These are phyloP conservation scores for Thermothelomyces thermophilus DNA, from an alignment of 2,329 filamentous ascomycete genomes.

Conservation along the genomic window DNA sequence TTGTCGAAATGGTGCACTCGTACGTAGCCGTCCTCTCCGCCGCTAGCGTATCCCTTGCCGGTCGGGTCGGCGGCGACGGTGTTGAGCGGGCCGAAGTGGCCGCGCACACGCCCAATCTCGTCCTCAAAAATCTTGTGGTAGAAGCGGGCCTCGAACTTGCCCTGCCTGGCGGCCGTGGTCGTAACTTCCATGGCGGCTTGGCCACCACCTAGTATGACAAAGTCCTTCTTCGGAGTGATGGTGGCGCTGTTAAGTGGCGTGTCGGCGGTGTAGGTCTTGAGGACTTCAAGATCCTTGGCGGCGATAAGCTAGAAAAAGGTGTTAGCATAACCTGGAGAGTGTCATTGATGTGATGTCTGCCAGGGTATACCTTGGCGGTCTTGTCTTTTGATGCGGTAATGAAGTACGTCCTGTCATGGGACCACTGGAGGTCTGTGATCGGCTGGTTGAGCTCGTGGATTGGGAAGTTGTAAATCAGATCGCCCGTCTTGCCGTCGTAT, in stretches of 20 bases:
- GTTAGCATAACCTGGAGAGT: not conserved
- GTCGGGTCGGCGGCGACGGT: conserved; percentile 90
- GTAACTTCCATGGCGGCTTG: conserved; percentile 99
- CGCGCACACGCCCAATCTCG: conserved; percentile 93
- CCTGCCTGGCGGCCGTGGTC: conserved; percentile 85
- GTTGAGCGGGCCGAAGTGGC: conserved; percentile 82
- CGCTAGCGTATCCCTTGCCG: conserved; percentile 87
- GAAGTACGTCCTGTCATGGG: conserved; percentile 90
- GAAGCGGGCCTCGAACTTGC: conserved; percentile 98
- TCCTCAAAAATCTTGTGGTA: conserved; percentile 99
- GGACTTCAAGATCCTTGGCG: conserved; percentile 75
- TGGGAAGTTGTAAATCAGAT: conserved; percentile 71
- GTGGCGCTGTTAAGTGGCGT: conserved; percentile 94
- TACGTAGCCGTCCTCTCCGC: conserved; percentile 97
- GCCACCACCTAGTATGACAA: conserved; percentile 93
- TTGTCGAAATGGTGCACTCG: conserved; percentile 98
- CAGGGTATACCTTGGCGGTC: conserved; percentile 66
- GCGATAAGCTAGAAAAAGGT: conserved; percentile 56
- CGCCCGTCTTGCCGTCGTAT: conserved; percentile 88
- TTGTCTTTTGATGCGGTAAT: conserved; percentile 99
- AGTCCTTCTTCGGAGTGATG: conserved; percentile 94
- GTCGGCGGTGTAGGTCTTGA: conserved; percentile 89
- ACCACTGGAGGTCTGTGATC: conserved; percentile 95
- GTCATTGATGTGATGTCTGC: not conserved
- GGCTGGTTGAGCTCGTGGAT: conserved; percentile 76